phyloP scores from a whole-genome alignment of 2,329 filamentous ascomycete genomes.

The Neonectria punicea region DNA sequence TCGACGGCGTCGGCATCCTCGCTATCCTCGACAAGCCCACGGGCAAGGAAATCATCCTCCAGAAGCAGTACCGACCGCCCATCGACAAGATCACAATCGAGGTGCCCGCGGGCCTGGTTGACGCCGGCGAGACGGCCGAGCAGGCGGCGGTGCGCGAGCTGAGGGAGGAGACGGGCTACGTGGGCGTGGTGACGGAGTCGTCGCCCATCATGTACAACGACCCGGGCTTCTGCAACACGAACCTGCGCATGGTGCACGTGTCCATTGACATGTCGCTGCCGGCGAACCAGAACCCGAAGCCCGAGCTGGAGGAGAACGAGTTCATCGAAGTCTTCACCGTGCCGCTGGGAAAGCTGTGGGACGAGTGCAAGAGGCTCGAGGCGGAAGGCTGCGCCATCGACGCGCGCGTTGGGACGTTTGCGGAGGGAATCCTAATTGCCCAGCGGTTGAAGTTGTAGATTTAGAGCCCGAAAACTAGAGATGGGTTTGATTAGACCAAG shows the following conservation, averaged over 20 bases:
- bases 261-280: constrained; percentile 75
- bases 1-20: constrained; percentile 80
- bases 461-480: constrained; percentile 32
- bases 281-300: constrained; percentile 75
- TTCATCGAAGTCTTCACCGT: constrained; percentile 84
- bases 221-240: constrained; percentile 74
- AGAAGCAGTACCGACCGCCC: constrained; percentile 75
- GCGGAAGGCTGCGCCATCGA: constrained; percentile 81
- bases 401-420: constrained; percentile 79
- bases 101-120: constrained; percentile 72
- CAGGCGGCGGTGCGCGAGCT: constrained; percentile 72
- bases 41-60: constrained; percentile 68
- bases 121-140: constrained; percentile 70
- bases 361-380: constrained; percentile 74
- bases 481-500: constrained; percentile 14
- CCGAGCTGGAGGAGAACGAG: constrained; percentile 80
- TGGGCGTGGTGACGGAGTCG: constrained; percentile 65
- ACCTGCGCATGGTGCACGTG: constrained; percentile 77
- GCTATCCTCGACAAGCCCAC: constrained; percentile 70
- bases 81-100: constrained; percentile 70
- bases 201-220: constrained; percentile 75
- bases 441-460: constrained; percentile 63
- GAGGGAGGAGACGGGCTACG: constrained; percentile 74
- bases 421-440: constrained; percentile 80
- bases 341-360: constrained; percentile 71